Conservation (phyloP, 441 rosid species). For the Hura crepitans region DNA sequence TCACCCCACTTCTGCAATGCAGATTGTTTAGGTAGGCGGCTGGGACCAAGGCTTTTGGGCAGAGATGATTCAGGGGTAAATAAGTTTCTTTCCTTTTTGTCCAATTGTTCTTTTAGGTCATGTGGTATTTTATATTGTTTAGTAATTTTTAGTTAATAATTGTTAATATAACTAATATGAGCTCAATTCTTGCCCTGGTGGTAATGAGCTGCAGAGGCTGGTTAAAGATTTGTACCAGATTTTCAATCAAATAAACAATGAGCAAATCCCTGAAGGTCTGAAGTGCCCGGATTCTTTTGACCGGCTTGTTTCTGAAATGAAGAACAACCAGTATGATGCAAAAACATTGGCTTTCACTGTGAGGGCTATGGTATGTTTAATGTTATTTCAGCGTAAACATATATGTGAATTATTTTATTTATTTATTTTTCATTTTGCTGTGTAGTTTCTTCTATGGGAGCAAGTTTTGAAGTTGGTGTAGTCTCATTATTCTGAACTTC, state of each 20-base stretch:
- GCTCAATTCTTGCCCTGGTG: constrained; percentile 26
- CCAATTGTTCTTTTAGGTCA: neutral
- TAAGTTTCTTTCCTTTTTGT: constrained; percentile 15
- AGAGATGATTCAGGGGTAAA: constrained; percentile 96
- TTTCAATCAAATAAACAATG: constrained; percentile 70
- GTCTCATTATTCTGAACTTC: neutral
- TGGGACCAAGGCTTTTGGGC: constrained; percentile 92
- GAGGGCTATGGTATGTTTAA: constrained; percentile 77
- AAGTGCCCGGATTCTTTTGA: constrained; percentile 78
- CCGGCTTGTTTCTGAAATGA: constrained; percentile 82
- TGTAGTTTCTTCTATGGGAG: constrained; percentile 2
- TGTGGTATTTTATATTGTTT: neutral
- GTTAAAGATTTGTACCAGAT: constrained; percentile 80
- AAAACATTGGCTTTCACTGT: constrained; percentile 70
- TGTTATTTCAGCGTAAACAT: constrained; percentile 5
- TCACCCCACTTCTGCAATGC: constrained; percentile 27
- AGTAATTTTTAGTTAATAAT: constrained; percentile 2
- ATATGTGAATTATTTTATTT: neutral
- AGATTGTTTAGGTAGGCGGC: constrained; percentile 98
- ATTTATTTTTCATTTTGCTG: constrained; percentile 6
- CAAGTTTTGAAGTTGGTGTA: neutral
- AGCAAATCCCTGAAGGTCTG: constrained; percentile 78
- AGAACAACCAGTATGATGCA: constrained; percentile 78
- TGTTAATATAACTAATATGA: constrained; percentile 24
- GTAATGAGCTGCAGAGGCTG: constrained; percentile 57